Percentiles rank a stretch among this genome's conserved stretches.
phyloP scores from a whole-genome alignment of 2,329 filamentous ascomycete species.

The Pseudogymnoascus sp. region DNA sequence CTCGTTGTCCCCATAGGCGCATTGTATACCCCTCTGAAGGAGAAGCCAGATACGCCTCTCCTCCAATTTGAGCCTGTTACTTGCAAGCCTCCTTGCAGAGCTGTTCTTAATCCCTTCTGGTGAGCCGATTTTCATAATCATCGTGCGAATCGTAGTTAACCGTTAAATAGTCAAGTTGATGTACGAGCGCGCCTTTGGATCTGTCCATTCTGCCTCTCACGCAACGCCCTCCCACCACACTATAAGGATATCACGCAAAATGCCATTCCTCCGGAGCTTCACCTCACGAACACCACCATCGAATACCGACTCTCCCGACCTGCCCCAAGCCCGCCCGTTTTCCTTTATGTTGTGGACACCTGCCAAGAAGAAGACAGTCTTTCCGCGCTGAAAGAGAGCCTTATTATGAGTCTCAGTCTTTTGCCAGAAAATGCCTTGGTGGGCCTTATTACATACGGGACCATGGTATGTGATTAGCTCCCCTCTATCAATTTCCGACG shows the following conservation, averaged over 20 bases:
- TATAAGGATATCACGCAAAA: constrained; percentile 86
- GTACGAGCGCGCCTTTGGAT: constrained; percentile 80
- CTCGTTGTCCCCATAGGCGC: constrained; percentile 94
- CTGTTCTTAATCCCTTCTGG: constrained; percentile 96
- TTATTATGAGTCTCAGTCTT: constrained; percentile 78
- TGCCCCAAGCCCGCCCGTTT: constrained; percentile 79
- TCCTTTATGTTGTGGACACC: constrained; percentile 80
- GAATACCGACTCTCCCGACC: constrained; percentile 76
- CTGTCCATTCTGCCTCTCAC: constrained; percentile 78
- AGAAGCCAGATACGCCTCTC: constrained; percentile 81
- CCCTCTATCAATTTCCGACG: constrained; percentile 19
- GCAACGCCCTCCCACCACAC: constrained; percentile 74
- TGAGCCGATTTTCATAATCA: constrained; percentile 38
- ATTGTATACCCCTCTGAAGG: constrained; percentile 91
- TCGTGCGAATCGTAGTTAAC: constrained; percentile 19
- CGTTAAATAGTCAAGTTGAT: constrained; percentile 62
- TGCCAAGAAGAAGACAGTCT: constrained; percentile 85
- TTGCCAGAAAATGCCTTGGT: constrained; percentile 76
- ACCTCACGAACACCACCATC: constrained; percentile 79
- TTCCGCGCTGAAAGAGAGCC: constrained; percentile 74
- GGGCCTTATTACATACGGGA: constrained; percentile 80
- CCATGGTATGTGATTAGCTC: constrained; percentile 60
- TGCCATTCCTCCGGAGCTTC: constrained; percentile 75
- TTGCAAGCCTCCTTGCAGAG: constrained; percentile 92
- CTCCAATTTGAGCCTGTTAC: constrained; percentile 94